Evolutionary conservation across 2,329 filamentous ascomycete genomes (phyloP).

Genomic region (Nemania sp.): DNA sequence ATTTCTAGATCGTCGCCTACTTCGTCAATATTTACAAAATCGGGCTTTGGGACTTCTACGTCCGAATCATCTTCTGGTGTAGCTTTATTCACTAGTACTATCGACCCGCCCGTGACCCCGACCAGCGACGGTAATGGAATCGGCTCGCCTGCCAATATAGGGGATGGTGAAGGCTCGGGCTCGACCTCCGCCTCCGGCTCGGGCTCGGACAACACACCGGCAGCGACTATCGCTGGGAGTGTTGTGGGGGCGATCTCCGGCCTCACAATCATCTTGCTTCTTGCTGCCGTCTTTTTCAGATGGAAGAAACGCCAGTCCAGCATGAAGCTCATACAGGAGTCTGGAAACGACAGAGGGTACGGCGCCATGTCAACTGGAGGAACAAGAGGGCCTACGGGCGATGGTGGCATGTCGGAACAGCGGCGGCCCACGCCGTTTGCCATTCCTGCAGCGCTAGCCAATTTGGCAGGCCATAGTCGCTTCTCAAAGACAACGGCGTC

Average conservation of each 20-base stretch:
- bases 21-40: constrained; percentile 19
- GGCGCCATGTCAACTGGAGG: constrained; percentile 41
- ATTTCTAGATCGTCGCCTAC: constrained; percentile 23
- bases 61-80: constrained; percentile 24
- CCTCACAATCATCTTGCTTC: constrained; percentile 58
- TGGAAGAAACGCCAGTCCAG: constrained; percentile 58
- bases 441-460: constrained; percentile 55
- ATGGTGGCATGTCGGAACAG: constrained; percentile 50
- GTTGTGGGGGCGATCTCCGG: constrained; percentile 64
- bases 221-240: constrained; percentile 55
- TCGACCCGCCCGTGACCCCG: constrained; percentile 27
- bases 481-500: constrained; percentile 39
- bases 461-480: constrained; percentile 47
- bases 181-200: constrained; percentile 8
- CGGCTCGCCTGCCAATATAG: constrained; percentile 25
- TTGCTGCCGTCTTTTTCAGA: constrained; percentile 58
- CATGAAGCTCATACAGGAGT: constrained; percentile 49
- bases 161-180: constrained; percentile 5
- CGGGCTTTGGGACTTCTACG: constrained; percentile 19
- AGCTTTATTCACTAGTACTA: constrained; percentile 22
- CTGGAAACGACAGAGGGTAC: constrained; percentile 42
- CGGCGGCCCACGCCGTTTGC: constrained; percentile 49
- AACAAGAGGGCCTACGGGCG: constrained; percentile 35
- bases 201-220: constrained; percentile 31
- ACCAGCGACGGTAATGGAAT: constrained; percentile 32